These are phyloP conservation scores for Rhododendron simsii DNA, from an alignment of 148 eudicot species.

Conservation along the genomic window DNA sequence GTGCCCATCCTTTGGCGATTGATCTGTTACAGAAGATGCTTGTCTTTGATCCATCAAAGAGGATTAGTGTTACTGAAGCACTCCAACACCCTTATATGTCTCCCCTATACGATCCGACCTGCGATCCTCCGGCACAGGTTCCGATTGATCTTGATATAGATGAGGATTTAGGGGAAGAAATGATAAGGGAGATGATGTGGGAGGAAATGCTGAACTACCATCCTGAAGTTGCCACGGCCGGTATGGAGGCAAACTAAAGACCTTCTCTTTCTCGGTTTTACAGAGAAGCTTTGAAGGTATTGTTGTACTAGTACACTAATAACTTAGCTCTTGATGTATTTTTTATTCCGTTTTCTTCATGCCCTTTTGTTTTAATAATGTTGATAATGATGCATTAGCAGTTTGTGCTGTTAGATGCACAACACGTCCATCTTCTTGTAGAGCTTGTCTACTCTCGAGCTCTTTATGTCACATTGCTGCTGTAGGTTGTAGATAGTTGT, in stretches of 20 bases:
- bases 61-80: conserved; percentile 65
- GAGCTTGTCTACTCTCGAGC: not conserved
- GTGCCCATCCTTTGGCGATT: conserved; percentile 62
- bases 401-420: conserved; percentile 15
- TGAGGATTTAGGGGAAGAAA: conserved; percentile 60
- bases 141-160: conserved; percentile 62
- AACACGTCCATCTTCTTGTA: not conserved
- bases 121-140: conserved; percentile 53
- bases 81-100: conserved; percentile 74
- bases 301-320: not conserved
- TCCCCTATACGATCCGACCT: conserved; percentile 46
- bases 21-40: conserved; percentile 68
- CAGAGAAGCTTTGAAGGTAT: not conserved
- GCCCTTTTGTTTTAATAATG: not conserved
- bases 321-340: not conserved
- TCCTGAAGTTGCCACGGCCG: conserved; percentile 36
- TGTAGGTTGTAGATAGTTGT: conserved; percentile 1
- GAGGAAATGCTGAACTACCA: conserved; percentile 60
- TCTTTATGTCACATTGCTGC: not conserved
- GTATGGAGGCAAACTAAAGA: conserved; percentile 18
- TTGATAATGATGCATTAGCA: not conserved
- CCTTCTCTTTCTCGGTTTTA: conserved; percentile 10
- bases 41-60: conserved; percentile 66
- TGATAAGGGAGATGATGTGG: conserved; percentile 73
- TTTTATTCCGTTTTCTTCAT: not conserved